Percentiles rank a stretch among this genome's conserved stretches.
These are phyloP conservation scores for Neurospora terricola DNA, from an alignment of 495 filamentous ascomycete genomes.

Conservation along the genomic window DNA sequence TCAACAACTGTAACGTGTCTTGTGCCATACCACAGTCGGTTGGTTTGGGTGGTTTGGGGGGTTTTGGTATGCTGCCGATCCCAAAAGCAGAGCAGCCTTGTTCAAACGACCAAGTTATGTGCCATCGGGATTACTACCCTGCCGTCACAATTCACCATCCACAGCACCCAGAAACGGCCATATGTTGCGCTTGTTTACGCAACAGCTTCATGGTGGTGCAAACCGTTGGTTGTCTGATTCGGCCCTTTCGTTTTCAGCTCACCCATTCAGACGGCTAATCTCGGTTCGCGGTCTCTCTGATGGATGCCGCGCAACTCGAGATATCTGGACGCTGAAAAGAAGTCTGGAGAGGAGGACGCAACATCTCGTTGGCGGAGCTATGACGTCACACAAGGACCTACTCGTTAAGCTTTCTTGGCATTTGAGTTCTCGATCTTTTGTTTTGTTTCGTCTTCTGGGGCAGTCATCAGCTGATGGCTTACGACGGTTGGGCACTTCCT, in stretches of 20 bases:
- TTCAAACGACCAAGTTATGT: no score
- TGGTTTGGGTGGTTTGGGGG: no score
- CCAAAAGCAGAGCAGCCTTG: no score
- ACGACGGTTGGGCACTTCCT: background rate
- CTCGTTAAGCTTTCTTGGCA: background rate
- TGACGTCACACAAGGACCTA: background rate
- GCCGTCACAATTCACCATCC: background rate
- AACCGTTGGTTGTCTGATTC: background rate
- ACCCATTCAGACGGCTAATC: background rate
- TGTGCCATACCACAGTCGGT: no score
- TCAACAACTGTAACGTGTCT: background rate
- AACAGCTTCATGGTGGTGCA: background rate
- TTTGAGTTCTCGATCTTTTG: background rate
- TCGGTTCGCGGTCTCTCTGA: background rate
- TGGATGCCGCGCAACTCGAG: background rate
- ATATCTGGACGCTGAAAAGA: no score
- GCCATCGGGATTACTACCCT: background rate
- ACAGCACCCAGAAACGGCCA: background rate
- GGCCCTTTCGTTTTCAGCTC: background rate
- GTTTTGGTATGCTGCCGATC: no score
- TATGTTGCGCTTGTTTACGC: background rate
- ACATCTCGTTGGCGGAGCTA: background rate
- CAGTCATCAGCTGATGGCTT: background rate
- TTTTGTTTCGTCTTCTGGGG: background rate
- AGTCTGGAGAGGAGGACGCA: background rate